Base-by-base conservation (phyloP, 2,329 filamentous ascomycete species). In the Penicillium sp. region DNA sequence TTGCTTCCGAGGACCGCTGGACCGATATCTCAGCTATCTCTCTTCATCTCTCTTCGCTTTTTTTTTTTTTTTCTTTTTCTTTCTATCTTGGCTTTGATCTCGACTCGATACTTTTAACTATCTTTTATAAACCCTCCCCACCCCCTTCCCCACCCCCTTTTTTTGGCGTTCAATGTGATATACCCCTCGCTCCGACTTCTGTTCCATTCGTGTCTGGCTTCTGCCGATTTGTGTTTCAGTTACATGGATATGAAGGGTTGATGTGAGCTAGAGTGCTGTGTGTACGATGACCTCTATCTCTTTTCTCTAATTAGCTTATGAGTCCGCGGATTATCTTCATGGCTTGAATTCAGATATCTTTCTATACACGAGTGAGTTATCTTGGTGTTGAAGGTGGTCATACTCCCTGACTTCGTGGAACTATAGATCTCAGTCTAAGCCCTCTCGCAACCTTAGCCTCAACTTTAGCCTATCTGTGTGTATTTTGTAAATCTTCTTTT, bases 81-180 rank as follows among this genome's bases (percentile, higher is more conserved):
- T 29, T 29, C 28, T 29, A 7, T 29, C 10, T 29, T 29, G 28
- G 10, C 10, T 29, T 29, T 29, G 28, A 29, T 9, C 10, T n/a
- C 6, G 10, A 15, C 41, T 48, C 39, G 24, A 15, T 43, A 45
- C 51, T 15, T 42, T 42, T 43, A 29, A 16, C 33, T 42, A 45
- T 23, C 44, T 56, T 56, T 52, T 52, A 26, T 33, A 29, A 12
- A 9, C 26, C 6, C 26, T 44, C 33, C 52, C 29, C 18, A 21
- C 18, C 18, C 18, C 18, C 18, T 21, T 21, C 49, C 48, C 47
- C 24, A 41, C 43, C 44, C 49, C 51, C 15, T 44, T 51, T 44
- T 39, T 53, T 58, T 62, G 69, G 68, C 69, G 68, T 72, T 71
- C 60, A 57, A 69, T 69, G 68, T 69, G 70, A 72, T 72, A 72